Percentiles rank a stretch among this genome's conserved stretches.
phyloP scores from a whole-genome alignment of 2,329 filamentous ascomycete species.

The Ramularia collo-cygni region DNA sequence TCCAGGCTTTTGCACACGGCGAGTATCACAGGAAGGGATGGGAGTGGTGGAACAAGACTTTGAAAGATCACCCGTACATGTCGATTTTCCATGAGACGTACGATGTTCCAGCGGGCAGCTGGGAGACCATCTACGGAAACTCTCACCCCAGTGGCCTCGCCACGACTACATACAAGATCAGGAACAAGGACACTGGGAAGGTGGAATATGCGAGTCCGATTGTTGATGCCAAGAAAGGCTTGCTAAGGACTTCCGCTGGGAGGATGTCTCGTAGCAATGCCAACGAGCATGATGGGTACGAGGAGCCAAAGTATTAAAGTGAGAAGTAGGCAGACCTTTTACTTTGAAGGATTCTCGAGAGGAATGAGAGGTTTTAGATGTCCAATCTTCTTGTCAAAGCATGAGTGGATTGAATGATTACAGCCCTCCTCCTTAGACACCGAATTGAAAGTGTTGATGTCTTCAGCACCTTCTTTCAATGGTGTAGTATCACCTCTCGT shows the following conservation, averaged over 20 bases:
- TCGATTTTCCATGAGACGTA: constrained; percentile 52
- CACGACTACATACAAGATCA: constrained; percentile 19
- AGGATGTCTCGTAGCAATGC: constrained; percentile 27
- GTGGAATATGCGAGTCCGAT: constrained; percentile 26
- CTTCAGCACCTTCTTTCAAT: too few relatives aligned
- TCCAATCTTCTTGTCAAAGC: too few relatives aligned
- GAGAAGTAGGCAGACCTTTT: too few relatives aligned
- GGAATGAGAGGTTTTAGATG: too few relatives aligned
- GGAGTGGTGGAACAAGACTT: constrained; percentile 43
- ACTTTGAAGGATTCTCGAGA: too few relatives aligned
- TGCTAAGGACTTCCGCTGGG: constrained; percentile 29
- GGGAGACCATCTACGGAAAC: constrained; percentile 48
- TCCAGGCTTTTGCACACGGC: constrained; percentile 49
- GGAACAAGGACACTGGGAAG: constrained; percentile 17
- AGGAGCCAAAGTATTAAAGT: constrained; percentile 10
- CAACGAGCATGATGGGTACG: constrained; percentile 24
- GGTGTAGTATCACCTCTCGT: too few relatives aligned
- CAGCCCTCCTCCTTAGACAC: too few relatives aligned
- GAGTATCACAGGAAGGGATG: constrained; percentile 43
- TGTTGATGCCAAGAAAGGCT: constrained; percentile 30
- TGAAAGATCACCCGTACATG: constrained; percentile 35
- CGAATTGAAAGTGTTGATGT: too few relatives aligned
- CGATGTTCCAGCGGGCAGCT: constrained; percentile 36
- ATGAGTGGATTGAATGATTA: too few relatives aligned
- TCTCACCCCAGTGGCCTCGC: constrained; percentile 31